These are phyloP conservation scores for Oenanthe javanica DNA, from an alignment of 140 eudicot genomes.

Conservation along the genomic window DNA sequence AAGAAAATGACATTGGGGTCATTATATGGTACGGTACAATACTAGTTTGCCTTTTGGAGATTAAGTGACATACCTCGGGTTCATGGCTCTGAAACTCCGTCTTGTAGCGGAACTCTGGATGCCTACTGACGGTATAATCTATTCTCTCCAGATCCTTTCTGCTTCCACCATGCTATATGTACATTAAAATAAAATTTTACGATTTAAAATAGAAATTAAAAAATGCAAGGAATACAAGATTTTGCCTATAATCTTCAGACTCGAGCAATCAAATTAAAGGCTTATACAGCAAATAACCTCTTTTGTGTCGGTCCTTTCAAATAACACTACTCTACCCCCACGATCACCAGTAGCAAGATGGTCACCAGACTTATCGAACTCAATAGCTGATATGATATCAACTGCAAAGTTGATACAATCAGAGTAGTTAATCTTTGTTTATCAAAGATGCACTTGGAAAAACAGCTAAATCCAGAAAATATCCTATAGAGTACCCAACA, in stretches of 20 bases:
- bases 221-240: not conserved
- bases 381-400: constrained; percentile 93
- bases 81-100: constrained; percentile 99
- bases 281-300: constrained; percentile 47
- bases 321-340: constrained; percentile 95
- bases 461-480: not conserved
- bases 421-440: not conserved
- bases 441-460: not conserved
- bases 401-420: constrained; percentile 36
- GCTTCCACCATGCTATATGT: constrained; percentile 57
- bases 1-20: not conserved
- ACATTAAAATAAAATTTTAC: not conserved
- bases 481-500: not conserved
- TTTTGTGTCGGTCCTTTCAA: constrained; percentile 81
- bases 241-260: not conserved
- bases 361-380: constrained; percentile 93
- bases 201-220: not conserved
- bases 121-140: constrained; percentile 58
- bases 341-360: constrained; percentile 99
- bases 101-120: constrained; percentile 94
- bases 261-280: not conserved
- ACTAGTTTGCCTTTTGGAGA: not conserved
- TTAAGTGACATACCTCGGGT: constrained; percentile 67
- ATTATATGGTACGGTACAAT: not conserved
- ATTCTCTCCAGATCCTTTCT: constrained; percentile 71